phyloP scores from a whole-genome alignment of 768 basidiomycete genomes.

The Gautieria morchelliformis region DNA sequence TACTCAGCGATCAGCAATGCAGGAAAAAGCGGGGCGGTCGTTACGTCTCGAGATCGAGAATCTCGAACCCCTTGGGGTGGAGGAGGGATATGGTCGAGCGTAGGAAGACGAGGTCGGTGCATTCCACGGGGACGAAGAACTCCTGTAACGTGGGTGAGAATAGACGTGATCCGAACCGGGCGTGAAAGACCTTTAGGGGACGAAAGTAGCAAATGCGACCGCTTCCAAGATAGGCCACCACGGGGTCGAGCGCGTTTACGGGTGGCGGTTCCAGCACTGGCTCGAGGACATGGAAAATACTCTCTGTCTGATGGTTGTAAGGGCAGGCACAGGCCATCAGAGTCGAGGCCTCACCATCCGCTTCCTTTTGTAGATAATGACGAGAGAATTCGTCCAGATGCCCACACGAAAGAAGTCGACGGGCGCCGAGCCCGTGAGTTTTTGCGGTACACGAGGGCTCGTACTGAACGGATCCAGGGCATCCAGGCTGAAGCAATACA shows the following conservation, averaged over 20 bases:
- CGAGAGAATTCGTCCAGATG: neutral
- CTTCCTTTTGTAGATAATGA: neutral
- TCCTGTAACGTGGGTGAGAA: neutral
- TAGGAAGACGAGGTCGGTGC: conserved; percentile 1
- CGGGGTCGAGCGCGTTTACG: neutral
- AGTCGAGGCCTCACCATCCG: neutral
- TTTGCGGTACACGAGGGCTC: neutral
- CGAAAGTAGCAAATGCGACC: neutral
- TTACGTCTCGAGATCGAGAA: conserved; percentile 5
- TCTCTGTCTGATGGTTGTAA: neutral
- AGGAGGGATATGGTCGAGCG: neutral
- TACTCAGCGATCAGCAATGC: neutral
- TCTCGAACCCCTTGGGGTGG: conserved; percentile 1
- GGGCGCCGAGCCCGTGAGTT: neutral
- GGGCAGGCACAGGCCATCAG: neutral
- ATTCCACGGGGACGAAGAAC: conserved; percentile 4
- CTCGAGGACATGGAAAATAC: conserved; percentile 1
- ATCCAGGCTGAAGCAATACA: conserved; percentile 3
- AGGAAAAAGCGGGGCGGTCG: neutral
- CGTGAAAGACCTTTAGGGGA: neutral
- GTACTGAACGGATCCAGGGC: conserved; percentile 2
- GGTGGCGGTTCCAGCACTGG: neutral
- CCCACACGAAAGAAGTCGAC: conserved; percentile 7
- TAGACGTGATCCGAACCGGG: neutral
- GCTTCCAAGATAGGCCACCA: neutral